Conservation (phyloP, 2,329 filamentous ascomycete genomes). For the Colletotrichum spaethianum region DNA sequence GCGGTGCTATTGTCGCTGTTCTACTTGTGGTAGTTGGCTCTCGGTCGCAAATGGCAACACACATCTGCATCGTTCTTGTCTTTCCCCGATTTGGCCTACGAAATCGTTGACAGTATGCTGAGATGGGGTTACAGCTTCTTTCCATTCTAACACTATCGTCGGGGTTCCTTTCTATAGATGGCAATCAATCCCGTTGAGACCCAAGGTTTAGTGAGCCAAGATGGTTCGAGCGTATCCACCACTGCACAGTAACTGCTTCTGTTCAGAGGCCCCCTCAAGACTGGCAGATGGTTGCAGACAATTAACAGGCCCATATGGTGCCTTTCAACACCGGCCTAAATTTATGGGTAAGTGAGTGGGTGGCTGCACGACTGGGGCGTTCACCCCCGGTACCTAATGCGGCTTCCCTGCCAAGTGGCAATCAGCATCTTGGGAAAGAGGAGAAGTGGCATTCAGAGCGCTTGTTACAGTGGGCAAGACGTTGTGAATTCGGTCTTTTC, state of each 20-base stretch:
- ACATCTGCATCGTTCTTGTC: background rate
- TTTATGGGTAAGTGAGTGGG: background rate
- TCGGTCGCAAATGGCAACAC: background rate
- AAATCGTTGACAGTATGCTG: background rate
- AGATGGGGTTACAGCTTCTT: background rate
- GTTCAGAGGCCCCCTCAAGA: background rate
- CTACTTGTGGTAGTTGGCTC: background rate
- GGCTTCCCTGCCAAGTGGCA: constrained; percentile 37
- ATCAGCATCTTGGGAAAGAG: constrained; percentile 21
- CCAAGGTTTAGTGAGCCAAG: constrained; percentile 4
- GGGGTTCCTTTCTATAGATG: background rate
- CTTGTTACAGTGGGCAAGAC: constrained; percentile 34
- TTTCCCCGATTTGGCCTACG: background rate
- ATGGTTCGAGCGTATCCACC: background rate
- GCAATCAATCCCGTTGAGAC: constrained; percentile 12
- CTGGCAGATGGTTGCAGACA: constrained; percentile 14
- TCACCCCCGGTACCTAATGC: constrained; percentile 22
- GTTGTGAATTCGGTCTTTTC: constrained; percentile 29
- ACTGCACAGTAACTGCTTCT: constrained; percentile 17
- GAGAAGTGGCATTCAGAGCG: constrained; percentile 24
- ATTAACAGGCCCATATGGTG: background rate
- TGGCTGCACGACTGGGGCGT: constrained; percentile 16
- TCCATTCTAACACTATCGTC: background rate
- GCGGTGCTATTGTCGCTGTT: background rate
- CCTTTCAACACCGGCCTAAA: background rate